phyloP scores from a whole-genome alignment of 2,329 filamentous ascomycete species.

The Fusarium tanahbumbuense region DNA sequence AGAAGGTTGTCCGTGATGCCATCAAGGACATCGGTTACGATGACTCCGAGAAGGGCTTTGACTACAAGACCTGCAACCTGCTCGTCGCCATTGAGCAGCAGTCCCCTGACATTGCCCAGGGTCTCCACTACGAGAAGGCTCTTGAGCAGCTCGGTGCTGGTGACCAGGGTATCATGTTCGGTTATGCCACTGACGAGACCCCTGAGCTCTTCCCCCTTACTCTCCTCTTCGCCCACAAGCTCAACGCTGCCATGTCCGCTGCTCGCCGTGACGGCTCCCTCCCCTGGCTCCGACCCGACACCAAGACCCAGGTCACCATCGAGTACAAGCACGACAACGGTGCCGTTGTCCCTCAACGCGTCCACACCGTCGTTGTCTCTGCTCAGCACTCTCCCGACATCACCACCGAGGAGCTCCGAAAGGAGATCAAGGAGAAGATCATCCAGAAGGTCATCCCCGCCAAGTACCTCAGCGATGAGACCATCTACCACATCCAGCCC shows the following conservation, averaged over 20 bases:
- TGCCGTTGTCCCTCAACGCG: conserved; percentile 89
- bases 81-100: conserved; percentile 99
- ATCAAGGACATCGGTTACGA: conserved; percentile 99
- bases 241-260: conserved; percentile 93
- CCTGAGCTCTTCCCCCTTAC: conserved; percentile 96
- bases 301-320: conserved; percentile 99
- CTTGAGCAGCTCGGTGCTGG: conserved; percentile 98
- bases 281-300: conserved; percentile 96
- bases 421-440: conserved; percentile 97
- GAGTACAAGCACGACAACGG: conserved; percentile 98
- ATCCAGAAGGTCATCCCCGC: conserved; percentile 93
- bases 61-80: conserved; percentile 99
- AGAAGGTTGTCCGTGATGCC: conserved; percentile 92
- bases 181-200: conserved; percentile 99
- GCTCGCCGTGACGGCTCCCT: conserved; percentile 88
- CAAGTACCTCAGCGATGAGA: conserved; percentile 91
- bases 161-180: conserved; percentile 99
- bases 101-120: conserved; percentile 98
- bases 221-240: conserved; percentile 93
- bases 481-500: conserved; percentile 98
- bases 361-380: conserved; percentile 96
- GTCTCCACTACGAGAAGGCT: conserved; percentile 97
- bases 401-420: conserved; percentile 89
- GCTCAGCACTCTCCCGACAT: conserved; percentile 93
- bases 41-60: conserved; percentile 95